phyloP scores from a whole-genome alignment of 306 rosid genomes.

The Alnus rubra region DNA sequence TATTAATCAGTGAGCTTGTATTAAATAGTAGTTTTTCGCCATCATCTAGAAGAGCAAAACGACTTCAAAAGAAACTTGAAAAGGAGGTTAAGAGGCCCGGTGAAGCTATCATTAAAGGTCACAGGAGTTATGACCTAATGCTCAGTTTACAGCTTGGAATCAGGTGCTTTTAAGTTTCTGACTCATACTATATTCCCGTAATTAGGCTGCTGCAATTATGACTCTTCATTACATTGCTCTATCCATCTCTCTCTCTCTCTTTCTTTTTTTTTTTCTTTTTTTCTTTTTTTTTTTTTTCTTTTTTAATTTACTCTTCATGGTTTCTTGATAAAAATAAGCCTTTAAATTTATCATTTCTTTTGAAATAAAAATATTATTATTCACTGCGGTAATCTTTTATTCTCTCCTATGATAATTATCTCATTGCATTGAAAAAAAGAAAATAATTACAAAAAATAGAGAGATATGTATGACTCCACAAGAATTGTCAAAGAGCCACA shows the following conservation, averaged over 20 bases:
- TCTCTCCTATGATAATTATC: background rate
- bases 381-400: background rate
- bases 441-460: background rate
- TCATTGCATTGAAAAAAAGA: background rate
- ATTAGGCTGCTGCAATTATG: slow-evolving; percentile 9
- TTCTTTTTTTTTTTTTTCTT: background rate
- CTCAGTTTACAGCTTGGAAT: slow-evolving; percentile 99
- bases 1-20: slow-evolving; percentile 85
- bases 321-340: slow-evolving; percentile 10
- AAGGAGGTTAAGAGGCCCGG: slow-evolving; percentile 88
- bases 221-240: slow-evolving; percentile 26
- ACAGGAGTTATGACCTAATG: slow-evolving; percentile 95
- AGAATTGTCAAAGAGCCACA: slow-evolving; percentile 21
- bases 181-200: slow-evolving; percentile 13
- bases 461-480: background rate
- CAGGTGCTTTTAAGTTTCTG: slow-evolving; percentile 54
- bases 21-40: slow-evolving; percentile 65
- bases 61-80: slow-evolving; percentile 69
- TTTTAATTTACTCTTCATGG: background rate
- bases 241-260: background rate
- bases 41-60: slow-evolving; percentile 61
- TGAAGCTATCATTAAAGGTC: slow-evolving; percentile 94
- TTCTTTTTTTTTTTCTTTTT: background rate
- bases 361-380: background rate
- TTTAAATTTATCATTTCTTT: background rate